A percentile compares a stretch with the other conserved stretches of the same genome.
phyloP scores from a whole-genome alignment of 1,139 yeast genomes.

The Hansenula sp. region DNA sequence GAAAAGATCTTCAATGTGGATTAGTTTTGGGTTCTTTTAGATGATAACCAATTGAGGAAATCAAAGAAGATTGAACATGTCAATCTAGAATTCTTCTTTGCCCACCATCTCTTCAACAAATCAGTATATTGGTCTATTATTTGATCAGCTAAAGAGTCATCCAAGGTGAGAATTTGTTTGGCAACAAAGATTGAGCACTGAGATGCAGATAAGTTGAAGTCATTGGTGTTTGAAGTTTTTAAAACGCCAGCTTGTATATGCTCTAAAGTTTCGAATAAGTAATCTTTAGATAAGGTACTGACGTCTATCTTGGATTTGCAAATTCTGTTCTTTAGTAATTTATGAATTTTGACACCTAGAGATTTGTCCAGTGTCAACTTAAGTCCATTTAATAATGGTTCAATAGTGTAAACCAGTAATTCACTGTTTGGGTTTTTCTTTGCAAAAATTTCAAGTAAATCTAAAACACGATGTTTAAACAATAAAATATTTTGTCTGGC shows the following conservation, averaged over 20 bases:
- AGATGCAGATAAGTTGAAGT: slow-evolving; percentile 21
- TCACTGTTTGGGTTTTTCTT: slow-evolving; percentile 29
- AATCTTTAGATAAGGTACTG: slow-evolving; percentile 13
- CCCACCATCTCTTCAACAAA: slow-evolving; percentile 61
- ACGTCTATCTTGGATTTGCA: slow-evolving; percentile 44
- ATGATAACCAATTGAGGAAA: slow-evolving; percentile 73
- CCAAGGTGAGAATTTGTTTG: slow-evolving; percentile 43
- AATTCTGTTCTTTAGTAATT: slow-evolving; percentile 60
- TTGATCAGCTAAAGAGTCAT: slow-evolving; percentile 27
- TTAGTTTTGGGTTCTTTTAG: slow-evolving; percentile 27
- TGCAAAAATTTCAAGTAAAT: slow-evolving; percentile 63
- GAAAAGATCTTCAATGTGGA: neutral
- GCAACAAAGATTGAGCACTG: slow-evolving; percentile 51
- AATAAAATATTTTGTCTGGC: slow-evolving; percentile 79
- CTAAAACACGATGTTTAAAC: slow-evolving; percentile 76
- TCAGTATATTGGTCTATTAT: slow-evolving; percentile 55
- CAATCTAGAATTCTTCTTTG: slow-evolving; percentile 41
- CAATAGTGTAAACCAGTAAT: slow-evolving; percentile 26
- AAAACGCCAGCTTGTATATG: slow-evolving; percentile 27
- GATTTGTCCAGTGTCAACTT: slow-evolving; percentile 64
- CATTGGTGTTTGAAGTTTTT: slow-evolving; percentile 22
- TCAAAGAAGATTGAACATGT: slow-evolving; percentile 69
- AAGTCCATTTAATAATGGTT: slow-evolving; percentile 60
- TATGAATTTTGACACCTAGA: slow-evolving; percentile 73
- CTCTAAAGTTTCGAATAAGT: slow-evolving; percentile 17